Conservation (phyloP, 495 filamentous ascomycete genomes). For the Penicillium diatomitis region DNA sequence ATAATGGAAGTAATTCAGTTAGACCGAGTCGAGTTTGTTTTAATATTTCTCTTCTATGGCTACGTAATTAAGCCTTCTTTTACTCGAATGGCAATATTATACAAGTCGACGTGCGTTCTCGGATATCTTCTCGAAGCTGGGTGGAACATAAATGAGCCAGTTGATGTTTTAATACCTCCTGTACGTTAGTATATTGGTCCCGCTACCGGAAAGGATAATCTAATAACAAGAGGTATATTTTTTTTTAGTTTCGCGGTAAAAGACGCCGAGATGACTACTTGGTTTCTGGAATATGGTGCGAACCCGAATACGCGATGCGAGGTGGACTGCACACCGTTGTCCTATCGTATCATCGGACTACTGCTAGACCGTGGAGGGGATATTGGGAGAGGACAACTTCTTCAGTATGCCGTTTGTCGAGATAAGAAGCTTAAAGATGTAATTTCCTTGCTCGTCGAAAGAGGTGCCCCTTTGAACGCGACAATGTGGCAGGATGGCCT, state of each 20-base stretch:
- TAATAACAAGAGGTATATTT: neutral
- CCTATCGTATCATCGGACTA: constrained; percentile 6
- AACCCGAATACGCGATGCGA: constrained; percentile 13
- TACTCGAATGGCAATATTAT: neutral
- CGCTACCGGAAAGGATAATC: neutral
- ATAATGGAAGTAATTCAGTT: constrained; percentile 8
- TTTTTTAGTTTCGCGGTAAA: constrained; percentile 7
- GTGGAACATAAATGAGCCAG: constrained; percentile 13
- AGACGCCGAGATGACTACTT: constrained; percentile 15
- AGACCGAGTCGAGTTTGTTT: constrained; percentile 2
- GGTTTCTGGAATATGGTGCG: constrained; percentile 18
- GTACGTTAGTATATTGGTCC: constrained; percentile 8
- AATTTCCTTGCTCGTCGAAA: constrained; percentile 4
- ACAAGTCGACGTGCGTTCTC: neutral
- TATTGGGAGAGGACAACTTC: constrained; percentile 12
- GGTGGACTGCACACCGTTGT: constrained; percentile 11
- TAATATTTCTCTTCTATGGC: neutral
- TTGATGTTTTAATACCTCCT: constrained; percentile 5
- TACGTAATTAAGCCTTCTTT: constrained; percentile 1
- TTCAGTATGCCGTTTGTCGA: constrained; percentile 11
- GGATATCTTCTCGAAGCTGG: constrained; percentile 3
- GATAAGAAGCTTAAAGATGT: constrained; percentile 3
- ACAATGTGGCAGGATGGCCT: constrained; percentile 8
- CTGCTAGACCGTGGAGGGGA: constrained; percentile 8
- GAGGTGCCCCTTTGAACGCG: constrained; percentile 10